Evolutionary conservation across 257 asterid species (phyloP).

Genomic region (Craterostigma plantagineum): DNA sequence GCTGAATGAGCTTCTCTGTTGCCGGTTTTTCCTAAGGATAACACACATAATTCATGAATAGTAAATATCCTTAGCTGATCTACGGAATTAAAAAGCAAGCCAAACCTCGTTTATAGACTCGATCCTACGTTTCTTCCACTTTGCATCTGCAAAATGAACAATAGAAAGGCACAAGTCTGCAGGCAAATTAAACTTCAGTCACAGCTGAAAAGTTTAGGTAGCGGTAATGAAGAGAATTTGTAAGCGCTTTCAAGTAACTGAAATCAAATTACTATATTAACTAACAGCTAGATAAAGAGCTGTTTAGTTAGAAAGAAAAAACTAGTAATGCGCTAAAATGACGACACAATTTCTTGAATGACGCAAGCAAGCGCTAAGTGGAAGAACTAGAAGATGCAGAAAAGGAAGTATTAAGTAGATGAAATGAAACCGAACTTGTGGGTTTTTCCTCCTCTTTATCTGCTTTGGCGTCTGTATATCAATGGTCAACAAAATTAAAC

Average conservation of each 20-base stretch:
- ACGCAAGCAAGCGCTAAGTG: conserved; percentile 9
- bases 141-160: conserved; percentile 33
- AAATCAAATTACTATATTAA: too few relatives aligned
- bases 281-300: too few relatives aligned
- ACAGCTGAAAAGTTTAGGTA: not conserved
- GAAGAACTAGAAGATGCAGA: conserved; percentile 5
- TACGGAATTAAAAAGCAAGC: conserved; percentile 7
- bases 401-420: conserved; percentile 4
- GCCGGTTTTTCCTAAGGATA: conserved; percentile 23
- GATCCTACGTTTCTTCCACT: conserved; percentile 71
- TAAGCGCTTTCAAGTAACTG: too few relatives aligned
- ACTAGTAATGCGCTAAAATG: not conserved
- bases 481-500: conserved; percentile 9
- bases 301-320: too few relatives aligned
- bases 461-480: conserved; percentile 34
- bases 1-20: conserved; percentile 45
- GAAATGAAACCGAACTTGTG: conserved; percentile 25
- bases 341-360: not conserved
- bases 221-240: too few relatives aligned
- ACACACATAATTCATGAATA: too few relatives aligned
- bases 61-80: too few relatives aligned
- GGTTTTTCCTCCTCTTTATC: conserved; percentile 50
- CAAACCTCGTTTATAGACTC: conserved; percentile 60
- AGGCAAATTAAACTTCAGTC: not conserved
- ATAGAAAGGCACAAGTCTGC: conserved; percentile 7